A percentile compares a stretch with the other conserved stretches of the same genome.
Conservation (phyloP, 2,329 filamentous ascomycete species). For the Fusarium luffae region DNA sequence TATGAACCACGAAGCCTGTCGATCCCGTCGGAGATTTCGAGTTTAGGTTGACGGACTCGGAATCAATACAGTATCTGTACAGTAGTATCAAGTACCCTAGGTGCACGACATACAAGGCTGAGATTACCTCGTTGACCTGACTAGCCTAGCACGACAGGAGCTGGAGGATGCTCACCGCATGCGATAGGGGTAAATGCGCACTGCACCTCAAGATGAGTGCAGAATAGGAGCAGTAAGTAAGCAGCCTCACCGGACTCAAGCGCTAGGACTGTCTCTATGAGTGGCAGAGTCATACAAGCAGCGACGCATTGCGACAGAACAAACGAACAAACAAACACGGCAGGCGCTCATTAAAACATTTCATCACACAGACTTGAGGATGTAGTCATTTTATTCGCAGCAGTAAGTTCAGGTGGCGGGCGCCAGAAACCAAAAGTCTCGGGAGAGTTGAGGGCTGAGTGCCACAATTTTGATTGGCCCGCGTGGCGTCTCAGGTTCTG, state of each 20-base stretch:
- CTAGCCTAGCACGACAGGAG: background rate
- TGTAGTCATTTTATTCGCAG: conserved; percentile 14
- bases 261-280: background rate
- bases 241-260: conserved; percentile 18
- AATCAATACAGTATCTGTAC: background rate
- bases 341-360: background rate
- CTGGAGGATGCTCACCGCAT: conserved; percentile 9
- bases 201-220: background rate
- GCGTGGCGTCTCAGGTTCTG: conserved; percentile 49
- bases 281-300: background rate
- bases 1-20: conserved; percentile 6
- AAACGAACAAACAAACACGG: background rate
- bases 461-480: conserved; percentile 46
- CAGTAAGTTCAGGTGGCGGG: conserved; percentile 34
- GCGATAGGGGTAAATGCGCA: conserved; percentile 17
- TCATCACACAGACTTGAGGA: conserved; percentile 6
- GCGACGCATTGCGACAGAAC: background rate
- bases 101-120: conserved; percentile 16
- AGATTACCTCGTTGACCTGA: conserved; percentile 7
- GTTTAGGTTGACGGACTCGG: background rate
- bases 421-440: conserved; percentile 28
- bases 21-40: conserved; percentile 34
- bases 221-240: background rate
- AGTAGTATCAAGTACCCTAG: background rate
- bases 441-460: conserved; percentile 20